Conservation (phyloP, 805 yeast genomes). For the Myxozyma vanderwaltii region DNA sequence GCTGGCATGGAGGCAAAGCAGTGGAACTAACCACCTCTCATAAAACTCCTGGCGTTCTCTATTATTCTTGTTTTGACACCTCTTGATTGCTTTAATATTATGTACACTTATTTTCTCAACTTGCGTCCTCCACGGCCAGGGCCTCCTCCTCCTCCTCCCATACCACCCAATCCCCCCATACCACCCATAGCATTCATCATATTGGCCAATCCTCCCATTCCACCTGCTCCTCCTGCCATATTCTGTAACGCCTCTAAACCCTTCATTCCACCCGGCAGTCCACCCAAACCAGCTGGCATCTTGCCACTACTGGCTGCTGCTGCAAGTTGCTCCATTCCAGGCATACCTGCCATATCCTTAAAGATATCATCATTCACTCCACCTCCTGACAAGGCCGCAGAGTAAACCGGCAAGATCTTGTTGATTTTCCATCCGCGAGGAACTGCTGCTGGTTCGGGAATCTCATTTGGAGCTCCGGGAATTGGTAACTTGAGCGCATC, state of each 20-base stretch:
- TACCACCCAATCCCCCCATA: slow-evolving; percentile 25
- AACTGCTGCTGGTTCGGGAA: slow-evolving; percentile 57
- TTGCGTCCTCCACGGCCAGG: slow-evolving; percentile 22
- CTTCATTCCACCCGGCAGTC: slow-evolving; percentile 28
- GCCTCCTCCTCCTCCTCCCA: slow-evolving; percentile 18
- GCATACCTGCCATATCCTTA: slow-evolving; percentile 34
- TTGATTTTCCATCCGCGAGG: slow-evolving; percentile 90
- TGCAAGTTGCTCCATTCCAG: slow-evolving; percentile 36
- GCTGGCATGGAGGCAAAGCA: slow-evolving; percentile 31
- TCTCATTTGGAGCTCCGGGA: slow-evolving; percentile 39
- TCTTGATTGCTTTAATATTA: background rate
- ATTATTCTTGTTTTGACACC: too few species aligned
- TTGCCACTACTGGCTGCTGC: slow-evolving; percentile 31
- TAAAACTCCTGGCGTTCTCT: slow-evolving; percentile 1
- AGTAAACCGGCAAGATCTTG: slow-evolving; percentile 83
- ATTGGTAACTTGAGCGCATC: slow-evolving; percentile 54
- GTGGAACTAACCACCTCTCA: slow-evolving; percentile 4
- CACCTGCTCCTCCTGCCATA: slow-evolving; percentile 19
- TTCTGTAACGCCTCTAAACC: slow-evolving; percentile 22
- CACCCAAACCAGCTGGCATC: slow-evolving; percentile 34
- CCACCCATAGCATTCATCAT: slow-evolving; percentile 20
- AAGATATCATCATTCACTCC: slow-evolving; percentile 64
- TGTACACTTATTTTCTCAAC: background rate
- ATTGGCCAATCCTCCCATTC: slow-evolving; percentile 20
- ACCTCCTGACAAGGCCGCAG: slow-evolving; percentile 76